A percentile compares a stretch with the other conserved stretches of the same genome.
Conservation (phyloP, 1,139 yeast species). For the Yamadazyma epiphylla region DNA sequence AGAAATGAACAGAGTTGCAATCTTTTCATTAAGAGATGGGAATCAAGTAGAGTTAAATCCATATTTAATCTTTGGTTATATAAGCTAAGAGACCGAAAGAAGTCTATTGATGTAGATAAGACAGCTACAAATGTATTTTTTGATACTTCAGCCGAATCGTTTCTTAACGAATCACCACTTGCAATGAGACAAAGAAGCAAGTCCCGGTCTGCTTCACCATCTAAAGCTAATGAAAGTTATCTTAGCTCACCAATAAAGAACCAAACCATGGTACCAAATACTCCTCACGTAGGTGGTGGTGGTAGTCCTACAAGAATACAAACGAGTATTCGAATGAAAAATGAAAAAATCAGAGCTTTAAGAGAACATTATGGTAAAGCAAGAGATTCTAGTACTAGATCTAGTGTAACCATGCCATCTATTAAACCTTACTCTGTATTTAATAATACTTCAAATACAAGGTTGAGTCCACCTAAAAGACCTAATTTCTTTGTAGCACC, state of each 20-base stretch:
- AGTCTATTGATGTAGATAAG: constrained; percentile 10
- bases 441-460: not conserved
- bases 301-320: constrained; percentile 38
- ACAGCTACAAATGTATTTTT: constrained; percentile 7
- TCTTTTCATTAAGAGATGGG: constrained; percentile 32
- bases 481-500: constrained; percentile 20
- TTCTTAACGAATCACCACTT: constrained; percentile 33
- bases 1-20: constrained; percentile 37
- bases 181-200: constrained; percentile 18
- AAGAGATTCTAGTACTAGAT: constrained; percentile 5
- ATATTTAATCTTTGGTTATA: constrained; percentile 38
- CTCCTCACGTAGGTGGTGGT: constrained; percentile 19
- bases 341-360: constrained; percentile 33
- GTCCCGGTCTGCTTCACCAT: constrained; percentile 1
- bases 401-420: too few relatives aligned
- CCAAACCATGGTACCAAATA: constrained; percentile 12
- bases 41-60: constrained; percentile 21
- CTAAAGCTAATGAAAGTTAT: constrained; percentile 16
- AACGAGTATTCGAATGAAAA: constrained; percentile 33
- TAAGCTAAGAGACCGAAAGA: constrained; percentile 14
- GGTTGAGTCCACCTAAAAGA: constrained; percentile 26
- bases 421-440: constrained; percentile 3
- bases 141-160: constrained; percentile 14
- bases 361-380: constrained; percentile 32
- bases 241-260: constrained; percentile 34